Percentiles rank a stretch among this genome's conserved stretches.
These are phyloP conservation scores for Colletotrichum sojae DNA, from an alignment of 2,329 filamentous ascomycete genomes.

Conservation along the genomic window DNA sequence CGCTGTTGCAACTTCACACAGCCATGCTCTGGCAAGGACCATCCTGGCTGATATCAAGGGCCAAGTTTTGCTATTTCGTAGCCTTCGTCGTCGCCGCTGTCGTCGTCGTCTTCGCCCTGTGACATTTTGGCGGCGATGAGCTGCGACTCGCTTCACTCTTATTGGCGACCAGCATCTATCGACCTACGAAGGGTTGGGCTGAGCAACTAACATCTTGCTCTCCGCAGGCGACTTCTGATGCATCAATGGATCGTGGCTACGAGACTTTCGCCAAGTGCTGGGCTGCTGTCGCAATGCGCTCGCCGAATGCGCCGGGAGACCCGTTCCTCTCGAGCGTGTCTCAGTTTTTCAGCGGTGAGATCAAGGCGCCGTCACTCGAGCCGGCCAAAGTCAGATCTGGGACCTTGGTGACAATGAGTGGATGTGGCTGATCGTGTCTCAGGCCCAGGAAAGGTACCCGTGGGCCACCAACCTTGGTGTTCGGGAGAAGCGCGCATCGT, in stretches of 20 bases:
- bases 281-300: not conserved
- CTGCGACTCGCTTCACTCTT: too few species aligned
- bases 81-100: too few species aligned
- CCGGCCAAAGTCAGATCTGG: conserved; percentile 12
- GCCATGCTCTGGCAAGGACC: conserved; percentile 8
- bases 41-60: not conserved
- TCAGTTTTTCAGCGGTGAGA: conserved; percentile 26
- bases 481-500: conserved; percentile 1
- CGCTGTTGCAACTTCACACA: conserved; percentile 8
- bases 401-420: not conserved
- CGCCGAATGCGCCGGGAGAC: not conserved
- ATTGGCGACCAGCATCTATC: too few species aligned
- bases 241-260: not conserved
- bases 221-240: too few species aligned
- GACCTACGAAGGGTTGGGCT: not conserved
- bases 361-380: conserved; percentile 21
- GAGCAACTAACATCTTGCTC: too few species aligned
- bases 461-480: conserved; percentile 16
- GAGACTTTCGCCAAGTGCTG: not conserved
- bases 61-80: not conserved
- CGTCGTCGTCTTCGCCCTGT: not conserved
- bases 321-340: conserved; percentile 15
- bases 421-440: conserved; percentile 20
- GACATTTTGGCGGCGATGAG: not conserved
- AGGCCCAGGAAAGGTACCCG: conserved; percentile 19